Conservation (phyloP, 2,329 filamentous ascomycete species). For the Hymenoscyphus fraxineus region DNA sequence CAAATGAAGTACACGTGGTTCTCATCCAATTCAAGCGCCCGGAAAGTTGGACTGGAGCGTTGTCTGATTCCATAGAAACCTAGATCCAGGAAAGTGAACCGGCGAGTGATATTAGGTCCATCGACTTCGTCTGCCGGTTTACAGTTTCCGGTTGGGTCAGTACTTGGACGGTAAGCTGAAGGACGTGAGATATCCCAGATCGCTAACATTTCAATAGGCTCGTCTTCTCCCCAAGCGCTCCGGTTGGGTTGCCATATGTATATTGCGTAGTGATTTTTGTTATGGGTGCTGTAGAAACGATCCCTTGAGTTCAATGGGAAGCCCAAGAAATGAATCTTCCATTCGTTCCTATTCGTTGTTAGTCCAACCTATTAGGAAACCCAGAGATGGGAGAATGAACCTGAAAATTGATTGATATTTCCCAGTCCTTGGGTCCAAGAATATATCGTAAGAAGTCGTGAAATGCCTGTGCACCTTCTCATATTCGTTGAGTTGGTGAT, state of each 20-base stretch:
- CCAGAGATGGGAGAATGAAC: conserved; percentile 30
- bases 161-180: conserved; percentile 47
- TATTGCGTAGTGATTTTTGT: conserved; percentile 54
- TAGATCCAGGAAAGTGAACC: conserved; percentile 49
- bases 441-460: conserved; percentile 55
- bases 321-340: conserved; percentile 56
- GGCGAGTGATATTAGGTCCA: conserved; percentile 45
- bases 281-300: conserved; percentile 62
- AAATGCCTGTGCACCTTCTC: conserved; percentile 55
- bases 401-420: conserved; percentile 47
- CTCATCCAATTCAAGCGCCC: conserved; percentile 46
- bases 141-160: conserved; percentile 42
- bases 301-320: conserved; percentile 52
- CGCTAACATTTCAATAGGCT: conserved; percentile 53
- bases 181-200: conserved; percentile 56
- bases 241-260: conserved; percentile 60
- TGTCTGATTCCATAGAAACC: conserved; percentile 52
- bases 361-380: not conserved
- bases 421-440: conserved; percentile 12
- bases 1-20: conserved; percentile 52
- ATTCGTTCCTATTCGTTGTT: conserved; percentile 41
- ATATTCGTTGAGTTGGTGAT: conserved; percentile 48
- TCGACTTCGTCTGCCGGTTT: conserved; percentile 35
- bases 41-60: conserved; percentile 46
- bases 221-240: conserved; percentile 52